A percentile compares a stretch with the other conserved stretches of the same genome.
Evolutionary conservation across 305 asterid genomes (phyloP).

Genomic region (Fraxinus platypoda): DNA sequence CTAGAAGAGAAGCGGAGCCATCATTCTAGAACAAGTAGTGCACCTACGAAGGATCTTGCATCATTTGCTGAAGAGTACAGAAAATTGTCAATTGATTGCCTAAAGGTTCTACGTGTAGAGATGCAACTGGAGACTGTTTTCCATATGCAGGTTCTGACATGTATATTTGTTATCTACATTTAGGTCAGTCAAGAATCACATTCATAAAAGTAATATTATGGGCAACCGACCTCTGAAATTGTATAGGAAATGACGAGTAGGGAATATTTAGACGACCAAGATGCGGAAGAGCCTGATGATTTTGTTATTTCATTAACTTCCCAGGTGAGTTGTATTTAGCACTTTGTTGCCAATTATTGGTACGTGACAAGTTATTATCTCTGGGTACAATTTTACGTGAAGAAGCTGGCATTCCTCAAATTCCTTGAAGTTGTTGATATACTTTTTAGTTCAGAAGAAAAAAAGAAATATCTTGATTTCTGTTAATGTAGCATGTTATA

Average conservation of each 20-base stretch:
- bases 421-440: not conserved
- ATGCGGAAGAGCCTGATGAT: slow-evolving; percentile 99
- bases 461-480: not conserved
- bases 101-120: slow-evolving; percentile 94
- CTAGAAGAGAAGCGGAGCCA: slow-evolving; percentile 55
- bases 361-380: not conserved
- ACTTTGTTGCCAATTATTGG: slow-evolving; percentile 21
- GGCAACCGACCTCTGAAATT: slow-evolving; percentile 31
- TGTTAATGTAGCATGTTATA: slow-evolving; percentile 1
- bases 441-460: not conserved
- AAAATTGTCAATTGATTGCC: slow-evolving; percentile 93
- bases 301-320: slow-evolving; percentile 86
- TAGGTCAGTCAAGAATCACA: slow-evolving; percentile 4
- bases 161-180: slow-evolving; percentile 16
- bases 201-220: slow-evolving; percentile 24
- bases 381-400: not conserved
- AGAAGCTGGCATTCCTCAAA: not conserved
- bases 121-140: slow-evolving; percentile 96
- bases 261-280: slow-evolving; percentile 96
- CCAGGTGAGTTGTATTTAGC: slow-evolving; percentile 54
- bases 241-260: slow-evolving; percentile 83
- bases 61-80: slow-evolving; percentile 96
- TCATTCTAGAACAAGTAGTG: slow-evolving; percentile 69
- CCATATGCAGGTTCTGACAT: slow-evolving; percentile 78
- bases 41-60: slow-evolving; percentile 67